These are phyloP conservation scores for Xylariales sp. DNA, from an alignment of 2,329 filamentous ascomycete species.

Conservation along the genomic window DNA sequence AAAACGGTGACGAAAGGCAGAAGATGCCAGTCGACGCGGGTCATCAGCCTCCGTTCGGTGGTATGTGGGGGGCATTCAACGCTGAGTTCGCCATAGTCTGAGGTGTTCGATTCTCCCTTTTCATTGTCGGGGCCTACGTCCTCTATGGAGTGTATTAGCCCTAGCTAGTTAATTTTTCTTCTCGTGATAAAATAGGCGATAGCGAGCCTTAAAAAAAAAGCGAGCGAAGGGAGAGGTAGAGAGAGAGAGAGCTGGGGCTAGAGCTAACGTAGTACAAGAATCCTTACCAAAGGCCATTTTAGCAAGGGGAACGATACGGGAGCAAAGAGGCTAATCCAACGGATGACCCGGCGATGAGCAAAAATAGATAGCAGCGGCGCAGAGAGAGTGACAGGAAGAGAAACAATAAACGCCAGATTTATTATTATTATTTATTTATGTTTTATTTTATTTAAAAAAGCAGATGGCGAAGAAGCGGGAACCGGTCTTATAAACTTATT, in stretches of 20 bases:
- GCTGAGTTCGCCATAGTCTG: conserved; percentile 49
- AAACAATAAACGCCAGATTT: background rate
- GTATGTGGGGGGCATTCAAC: conserved; percentile 63
- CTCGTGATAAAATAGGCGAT: background rate
- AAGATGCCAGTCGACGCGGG: conserved; percentile 77
- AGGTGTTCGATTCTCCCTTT: conserved; percentile 41
- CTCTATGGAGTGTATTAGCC: conserved; percentile 33
- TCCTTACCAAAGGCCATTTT: conserved; percentile 19
- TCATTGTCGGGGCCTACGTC: conserved; percentile 43
- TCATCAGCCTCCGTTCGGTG: conserved; percentile 73
- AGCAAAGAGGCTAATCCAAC: no score
- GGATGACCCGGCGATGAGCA: background rate
- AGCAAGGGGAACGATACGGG: background rate
- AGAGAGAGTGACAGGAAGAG: background rate
- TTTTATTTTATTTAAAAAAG: background rate
- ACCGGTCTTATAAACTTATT: conserved; percentile 1
- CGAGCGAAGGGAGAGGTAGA: background rate
- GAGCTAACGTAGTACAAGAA: conserved; percentile 7
- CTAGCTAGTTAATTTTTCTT: background rate
- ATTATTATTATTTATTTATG: no score
- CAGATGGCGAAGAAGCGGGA: conserved; percentile 4
- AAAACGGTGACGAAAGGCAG: conserved; percentile 79
- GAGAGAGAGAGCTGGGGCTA: background rate
- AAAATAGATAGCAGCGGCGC: background rate
- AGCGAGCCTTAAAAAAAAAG: no score